phyloP scores from a whole-genome alignment of 768 basidiomycete species.

The Paxillus ammoniavirescens region DNA sequence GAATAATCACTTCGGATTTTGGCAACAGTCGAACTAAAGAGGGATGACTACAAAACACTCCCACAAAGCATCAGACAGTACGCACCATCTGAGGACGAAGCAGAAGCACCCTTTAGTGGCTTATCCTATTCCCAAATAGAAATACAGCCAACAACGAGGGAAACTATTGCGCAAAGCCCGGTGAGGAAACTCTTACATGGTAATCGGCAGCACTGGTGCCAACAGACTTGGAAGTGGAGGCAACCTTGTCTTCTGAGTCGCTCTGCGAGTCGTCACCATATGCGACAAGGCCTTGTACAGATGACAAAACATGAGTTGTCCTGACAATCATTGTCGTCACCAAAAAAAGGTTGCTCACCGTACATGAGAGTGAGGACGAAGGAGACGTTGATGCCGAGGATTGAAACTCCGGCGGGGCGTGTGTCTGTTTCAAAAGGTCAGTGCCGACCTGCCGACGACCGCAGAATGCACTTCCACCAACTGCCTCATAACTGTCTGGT shows the following conservation, averaged over 20 bases:
- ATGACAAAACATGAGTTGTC: neutral
- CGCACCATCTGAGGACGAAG: conserved; percentile 31
- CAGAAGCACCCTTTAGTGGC: conserved; percentile 37
- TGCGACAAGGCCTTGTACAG: conserved; percentile 53
- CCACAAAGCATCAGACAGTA: neutral
- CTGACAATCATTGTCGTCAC: conserved; percentile 4
- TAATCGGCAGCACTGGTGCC: conserved; percentile 18
- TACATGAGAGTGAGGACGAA: conserved; percentile 24
- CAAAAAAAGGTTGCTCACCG: conserved; percentile 20
- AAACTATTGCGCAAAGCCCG: conserved; percentile 44
- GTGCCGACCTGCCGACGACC: conserved; percentile 27
- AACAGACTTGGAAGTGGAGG: conserved; percentile 26
- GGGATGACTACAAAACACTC: neutral
- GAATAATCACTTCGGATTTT: conserved; percentile 62
- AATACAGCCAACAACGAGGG: conserved; percentile 63
- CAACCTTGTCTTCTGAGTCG: conserved; percentile 47
- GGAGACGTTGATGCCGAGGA: neutral
- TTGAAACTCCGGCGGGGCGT: conserved; percentile 26
- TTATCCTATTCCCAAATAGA: conserved; percentile 66
- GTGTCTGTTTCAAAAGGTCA: neutral
- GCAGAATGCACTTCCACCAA: conserved; percentile 26
- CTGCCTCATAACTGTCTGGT: conserved; percentile 19
- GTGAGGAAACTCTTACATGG: conserved; percentile 63
- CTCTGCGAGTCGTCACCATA: conserved; percentile 66
- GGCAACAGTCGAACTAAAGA: conserved; percentile 38